These are phyloP conservation scores for Bacidia gigantensis DNA, from an alignment of 495 filamentous ascomycete species.

Conservation along the genomic window DNA sequence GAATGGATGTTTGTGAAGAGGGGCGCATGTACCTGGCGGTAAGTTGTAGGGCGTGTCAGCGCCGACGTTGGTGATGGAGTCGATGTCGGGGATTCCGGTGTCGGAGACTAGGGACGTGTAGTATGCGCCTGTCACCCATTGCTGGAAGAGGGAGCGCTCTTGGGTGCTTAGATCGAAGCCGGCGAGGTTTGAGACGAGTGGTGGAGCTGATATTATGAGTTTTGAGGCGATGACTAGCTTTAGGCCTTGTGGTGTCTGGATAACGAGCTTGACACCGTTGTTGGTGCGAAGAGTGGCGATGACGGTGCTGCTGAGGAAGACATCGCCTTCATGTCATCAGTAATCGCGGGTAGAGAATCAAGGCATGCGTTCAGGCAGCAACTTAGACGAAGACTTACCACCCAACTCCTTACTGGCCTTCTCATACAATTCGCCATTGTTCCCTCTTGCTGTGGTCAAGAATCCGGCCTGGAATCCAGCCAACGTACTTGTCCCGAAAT, in stretches of 20 bases:
- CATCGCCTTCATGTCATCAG: too few species aligned
- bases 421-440: constrained; percentile 30
- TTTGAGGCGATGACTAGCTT: constrained; percentile 24
- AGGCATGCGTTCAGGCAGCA: too few species aligned
- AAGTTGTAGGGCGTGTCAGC: constrained; percentile 20
- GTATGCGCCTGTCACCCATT: constrained; percentile 21
- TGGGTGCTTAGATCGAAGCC: constrained; percentile 22
- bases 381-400: too few species aligned
- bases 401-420: too few species aligned
- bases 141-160: constrained; percentile 22
- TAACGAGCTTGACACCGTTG: constrained; percentile 22
- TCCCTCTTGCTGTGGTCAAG: constrained; percentile 25
- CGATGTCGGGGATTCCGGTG: constrained; percentile 25
- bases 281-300: constrained; percentile 17
- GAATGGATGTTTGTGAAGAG: too few species aligned
- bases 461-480: constrained; percentile 13
- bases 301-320: constrained; percentile 27
- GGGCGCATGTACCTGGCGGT: too few species aligned
- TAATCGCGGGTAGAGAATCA: constrained; percentile 20
- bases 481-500: background rate
- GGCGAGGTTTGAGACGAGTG: constrained; percentile 21
- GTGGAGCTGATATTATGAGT: constrained; percentile 28
- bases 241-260: constrained; percentile 20
- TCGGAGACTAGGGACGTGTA: constrained; percentile 31
- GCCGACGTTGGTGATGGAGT: constrained; percentile 20